Percentiles rank a stretch among this genome's conserved stretches.
Evolutionary conservation across 2,329 filamentous ascomycete species (phyloP).

Genomic region (Phialocephala sp.): DNA sequence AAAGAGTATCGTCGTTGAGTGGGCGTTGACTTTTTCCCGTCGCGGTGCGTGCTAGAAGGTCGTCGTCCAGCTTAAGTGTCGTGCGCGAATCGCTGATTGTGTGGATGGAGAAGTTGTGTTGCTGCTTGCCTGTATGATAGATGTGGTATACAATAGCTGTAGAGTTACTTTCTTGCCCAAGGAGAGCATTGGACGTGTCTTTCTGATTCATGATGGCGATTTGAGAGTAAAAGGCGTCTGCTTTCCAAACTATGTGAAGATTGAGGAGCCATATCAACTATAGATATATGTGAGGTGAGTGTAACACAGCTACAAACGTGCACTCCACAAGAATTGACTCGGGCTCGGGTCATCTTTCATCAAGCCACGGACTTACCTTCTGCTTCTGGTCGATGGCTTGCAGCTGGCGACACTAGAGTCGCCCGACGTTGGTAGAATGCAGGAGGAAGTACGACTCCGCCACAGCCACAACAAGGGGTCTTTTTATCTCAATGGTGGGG

Average conservation of each 20-base stretch:
- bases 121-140: constrained; percentile 22
- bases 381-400: not conserved
- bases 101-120: constrained; percentile 25
- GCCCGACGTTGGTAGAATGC: not conserved
- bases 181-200: not conserved
- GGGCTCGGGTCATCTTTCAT: not conserved
- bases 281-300: not conserved
- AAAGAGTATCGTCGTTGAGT: not conserved
- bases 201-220: not conserved
- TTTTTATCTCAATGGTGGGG: not conserved
- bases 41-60: not conserved
- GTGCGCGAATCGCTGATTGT: constrained; percentile 24
- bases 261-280: not conserved
- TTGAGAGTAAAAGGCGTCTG: not conserved
- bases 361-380: not conserved
- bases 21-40: constrained; percentile 1
- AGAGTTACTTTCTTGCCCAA: not conserved
- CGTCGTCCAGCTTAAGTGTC: constrained; percentile 6
- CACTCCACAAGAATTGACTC: not conserved
- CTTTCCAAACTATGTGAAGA: not conserved
- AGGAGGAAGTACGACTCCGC: not conserved
- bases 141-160: constrained; percentile 23
- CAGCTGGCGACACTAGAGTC: not conserved
- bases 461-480: not conserved
- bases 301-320: not conserved